Evolutionary conservation across 768 basidiomycete species (phyloP).

Genomic region (Leucosporidium scottii): DNA sequence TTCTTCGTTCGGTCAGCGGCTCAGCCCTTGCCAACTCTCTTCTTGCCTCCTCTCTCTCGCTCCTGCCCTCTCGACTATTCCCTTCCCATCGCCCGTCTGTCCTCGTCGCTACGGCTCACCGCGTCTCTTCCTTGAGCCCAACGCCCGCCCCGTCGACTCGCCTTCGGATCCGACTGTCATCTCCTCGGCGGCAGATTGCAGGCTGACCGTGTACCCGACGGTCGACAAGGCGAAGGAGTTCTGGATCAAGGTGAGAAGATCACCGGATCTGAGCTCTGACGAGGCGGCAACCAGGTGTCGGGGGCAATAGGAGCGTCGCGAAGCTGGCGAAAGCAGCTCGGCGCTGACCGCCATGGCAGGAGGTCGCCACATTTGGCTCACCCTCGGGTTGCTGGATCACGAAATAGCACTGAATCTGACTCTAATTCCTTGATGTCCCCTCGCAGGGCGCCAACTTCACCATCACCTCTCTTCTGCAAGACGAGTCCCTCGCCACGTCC

Average conservation of each 20-base stretch:
- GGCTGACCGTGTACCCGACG: constrained; percentile 61
- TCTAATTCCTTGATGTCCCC: not conserved
- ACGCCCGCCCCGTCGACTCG: constrained; percentile 57
- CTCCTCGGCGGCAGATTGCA: constrained; percentile 64
- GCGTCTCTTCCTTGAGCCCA: constrained; percentile 41
- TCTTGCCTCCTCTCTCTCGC: not conserved
- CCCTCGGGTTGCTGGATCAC: no score
- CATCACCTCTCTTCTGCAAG: constrained; percentile 55
- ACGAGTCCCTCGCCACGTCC: constrained; percentile 46
- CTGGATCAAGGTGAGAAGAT: constrained; percentile 51
- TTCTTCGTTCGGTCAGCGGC: no score
- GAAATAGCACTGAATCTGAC: no score
- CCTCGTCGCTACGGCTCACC: not conserved
- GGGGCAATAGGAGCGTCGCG: no score
- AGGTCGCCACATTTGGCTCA: no score
- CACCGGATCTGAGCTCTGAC: no score
- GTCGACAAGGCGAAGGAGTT: constrained; percentile 57
- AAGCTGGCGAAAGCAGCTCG: no score
- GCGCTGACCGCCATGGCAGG: no score
- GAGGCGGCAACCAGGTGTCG: no score
- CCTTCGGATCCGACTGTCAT: constrained; percentile 51
- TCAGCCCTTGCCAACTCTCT: no score
- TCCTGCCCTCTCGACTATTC: no score
- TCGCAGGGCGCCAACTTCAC: constrained; percentile 62
- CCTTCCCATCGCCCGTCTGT: no score